Evolutionary conservation across 2,329 filamentous ascomycete species (phyloP), one percentile per base, ranked within the genome.

Genomic region (Emmonsia crescens): DNA sequence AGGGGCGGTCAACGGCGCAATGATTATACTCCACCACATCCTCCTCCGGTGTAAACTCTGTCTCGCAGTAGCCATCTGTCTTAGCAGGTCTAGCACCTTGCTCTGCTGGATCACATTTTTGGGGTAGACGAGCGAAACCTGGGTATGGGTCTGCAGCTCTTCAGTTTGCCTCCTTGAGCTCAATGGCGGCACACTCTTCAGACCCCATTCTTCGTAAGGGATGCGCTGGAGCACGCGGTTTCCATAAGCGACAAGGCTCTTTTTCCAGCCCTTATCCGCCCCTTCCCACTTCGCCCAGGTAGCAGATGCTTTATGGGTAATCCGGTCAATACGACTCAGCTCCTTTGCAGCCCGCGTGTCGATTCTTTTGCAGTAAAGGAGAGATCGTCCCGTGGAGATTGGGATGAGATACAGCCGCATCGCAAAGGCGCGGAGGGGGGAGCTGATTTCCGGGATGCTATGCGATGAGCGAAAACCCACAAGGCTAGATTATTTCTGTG

Each of bases 361-460:
- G 65, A 89, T 78, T 66, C 88, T 87, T 72, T 96, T 89, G 76
- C 90, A 95, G 80, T 96, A 97, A 70, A 99, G 85, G 65, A 99
- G 85, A 59, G 91, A 92, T 71, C 92, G 88, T 71, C 89, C 85
- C 67, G 91, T 96, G 63, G 93, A 96, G 69, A 99, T 88, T 65
- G 94, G 94, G 62, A 99, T 84, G 66, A 99, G 86, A 77, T 91
- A 96, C 75, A 99, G 83, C 74, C 91, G 89, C 94, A 99, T 97
- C 44, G 60, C 61, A 58, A 49, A 19, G 40, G 57, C 24, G 33
- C 51, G 24, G 44, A 24, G 51, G 48, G 36, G 38, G 46, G 9
- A 31, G 4, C 16, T 36, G 51, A 6, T 19, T 40, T 56, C 1
- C 52, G n/a, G 52, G 19, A 36, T 27, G 29, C 1, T 3, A 33